A percentile compares a stretch with the other conserved stretches of the same genome.
Conservation (phyloP, 345 rosid species). For the Lepidium aucheri region DNA sequence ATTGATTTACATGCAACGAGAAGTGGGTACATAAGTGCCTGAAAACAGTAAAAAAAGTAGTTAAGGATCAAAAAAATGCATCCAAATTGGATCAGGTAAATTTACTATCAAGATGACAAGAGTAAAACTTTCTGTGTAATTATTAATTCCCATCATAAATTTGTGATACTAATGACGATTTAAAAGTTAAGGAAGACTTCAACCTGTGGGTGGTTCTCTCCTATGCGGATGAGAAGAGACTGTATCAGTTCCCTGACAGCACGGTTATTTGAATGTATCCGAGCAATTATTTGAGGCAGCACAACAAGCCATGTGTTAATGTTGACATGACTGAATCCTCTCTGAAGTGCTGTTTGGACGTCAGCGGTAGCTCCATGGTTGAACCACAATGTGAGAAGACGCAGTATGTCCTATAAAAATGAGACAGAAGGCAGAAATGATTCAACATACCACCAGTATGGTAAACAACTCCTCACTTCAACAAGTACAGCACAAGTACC, state of each 20-base stretch:
- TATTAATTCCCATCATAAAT: slow-evolving; percentile 1
- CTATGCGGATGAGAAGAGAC: slow-evolving; percentile 90
- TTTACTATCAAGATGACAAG: neutral
- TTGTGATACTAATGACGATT: neutral
- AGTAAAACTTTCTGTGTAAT: neutral
- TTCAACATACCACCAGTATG: neutral
- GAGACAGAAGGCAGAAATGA: neutral
- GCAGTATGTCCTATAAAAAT: slow-evolving; percentile 84
- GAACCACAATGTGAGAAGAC: slow-evolving; percentile 97
- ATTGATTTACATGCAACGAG: slow-evolving; percentile 98
- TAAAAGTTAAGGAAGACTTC: slow-evolving; percentile 7
- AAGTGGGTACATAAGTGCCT: slow-evolving; percentile 99
- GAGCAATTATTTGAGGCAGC: slow-evolving; percentile 97
- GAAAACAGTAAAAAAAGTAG: slow-evolving; percentile 16
- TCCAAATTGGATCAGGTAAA: slow-evolving; percentile 1
- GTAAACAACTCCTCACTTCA: slow-evolving; percentile 6
- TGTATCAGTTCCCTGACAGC: slow-evolving; percentile 94
- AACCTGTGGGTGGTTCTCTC: slow-evolving; percentile 97
- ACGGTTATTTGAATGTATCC: slow-evolving; percentile 94
- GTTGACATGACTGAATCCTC: slow-evolving; percentile 81
- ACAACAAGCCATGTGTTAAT: slow-evolving; percentile 97
- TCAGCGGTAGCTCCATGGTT: slow-evolving; percentile 92
- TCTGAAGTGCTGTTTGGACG: slow-evolving; percentile 80
- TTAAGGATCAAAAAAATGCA: slow-evolving; percentile 1
- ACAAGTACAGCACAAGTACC: neutral